Conservation (phyloP, 352 stramenopile species). For the Phytophthora pluvialis region DNA sequence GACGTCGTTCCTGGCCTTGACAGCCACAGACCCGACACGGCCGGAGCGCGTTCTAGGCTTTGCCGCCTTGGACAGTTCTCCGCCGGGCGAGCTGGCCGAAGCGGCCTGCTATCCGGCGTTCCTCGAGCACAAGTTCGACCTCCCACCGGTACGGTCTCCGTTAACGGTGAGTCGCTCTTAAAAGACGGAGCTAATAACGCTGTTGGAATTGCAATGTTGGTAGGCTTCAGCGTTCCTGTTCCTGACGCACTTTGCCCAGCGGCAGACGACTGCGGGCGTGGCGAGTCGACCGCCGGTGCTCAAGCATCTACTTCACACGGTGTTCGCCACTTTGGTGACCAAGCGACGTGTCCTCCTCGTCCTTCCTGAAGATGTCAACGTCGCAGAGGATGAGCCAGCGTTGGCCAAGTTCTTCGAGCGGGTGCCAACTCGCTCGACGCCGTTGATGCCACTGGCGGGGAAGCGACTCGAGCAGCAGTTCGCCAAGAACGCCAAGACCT, state of each 20-base stretch:
- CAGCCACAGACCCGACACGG: constrained; percentile 54
- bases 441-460: constrained; percentile 9
- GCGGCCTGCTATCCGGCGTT: constrained; percentile 43
- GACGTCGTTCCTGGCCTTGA: constrained; percentile 75
- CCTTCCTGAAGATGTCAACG: constrained; percentile 50
- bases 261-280: constrained; percentile 37
- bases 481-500: constrained; percentile 43
- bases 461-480: constrained; percentile 40
- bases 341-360: constrained; percentile 55
- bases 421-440: constrained; percentile 25
- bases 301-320: constrained; percentile 58
- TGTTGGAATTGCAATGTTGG: not conserved
- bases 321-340: constrained; percentile 53
- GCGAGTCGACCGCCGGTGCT: constrained; percentile 49
- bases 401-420: constrained; percentile 69
- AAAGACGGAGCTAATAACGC: too few species aligned
- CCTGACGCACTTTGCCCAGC: constrained; percentile 63
- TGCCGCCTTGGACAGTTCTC: constrained; percentile 59
- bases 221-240: constrained; percentile 60
- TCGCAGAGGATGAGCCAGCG: constrained; percentile 48
- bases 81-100: constrained; percentile 54
- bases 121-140: constrained; percentile 59
- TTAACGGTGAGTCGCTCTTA: not conserved
- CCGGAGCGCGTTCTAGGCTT: constrained; percentile 70
- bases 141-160: constrained; percentile 43